Evolutionary conservation across 129 eudicot genomes (phyloP).

Genomic region (Ambrosia artemisiifolia): DNA sequence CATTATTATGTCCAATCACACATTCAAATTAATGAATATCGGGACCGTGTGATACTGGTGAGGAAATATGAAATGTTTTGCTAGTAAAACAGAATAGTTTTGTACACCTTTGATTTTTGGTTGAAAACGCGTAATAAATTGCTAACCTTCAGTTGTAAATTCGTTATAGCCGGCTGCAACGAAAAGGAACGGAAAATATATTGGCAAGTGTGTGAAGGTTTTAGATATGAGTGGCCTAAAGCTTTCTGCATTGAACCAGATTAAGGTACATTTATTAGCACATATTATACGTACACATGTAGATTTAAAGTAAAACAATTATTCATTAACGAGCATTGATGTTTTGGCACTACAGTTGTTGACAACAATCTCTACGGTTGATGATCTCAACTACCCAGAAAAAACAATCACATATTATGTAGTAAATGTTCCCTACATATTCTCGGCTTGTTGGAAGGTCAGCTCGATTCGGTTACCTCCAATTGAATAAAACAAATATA

Average conservation of each 20-base stretch:
- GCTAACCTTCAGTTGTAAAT: neutral
- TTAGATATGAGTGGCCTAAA: constrained; percentile 77
- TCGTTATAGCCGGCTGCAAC: constrained; percentile 56
- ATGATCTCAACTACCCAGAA: constrained; percentile 80
- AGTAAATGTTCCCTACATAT: constrained; percentile 65
- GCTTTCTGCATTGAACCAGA: constrained; percentile 64
- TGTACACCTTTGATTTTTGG: neutral
- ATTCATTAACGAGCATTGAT: neutral
- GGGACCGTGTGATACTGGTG: constrained; percentile 70
- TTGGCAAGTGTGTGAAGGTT: constrained; percentile 65
- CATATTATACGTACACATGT: neutral
- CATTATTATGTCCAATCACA: constrained; percentile 73
- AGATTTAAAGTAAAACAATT: neutral
- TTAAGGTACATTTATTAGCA: constrained; percentile 41
- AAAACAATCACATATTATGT: constrained; percentile 64
- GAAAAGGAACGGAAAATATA: constrained; percentile 49
- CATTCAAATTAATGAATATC: constrained; percentile 69
- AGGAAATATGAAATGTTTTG: constrained; percentile 3
- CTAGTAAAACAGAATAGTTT: neutral
- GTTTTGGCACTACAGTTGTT: constrained; percentile 43
- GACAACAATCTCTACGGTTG: constrained; percentile 61
- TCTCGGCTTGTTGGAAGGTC: constrained; percentile 90
- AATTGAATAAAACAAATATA: neutral
- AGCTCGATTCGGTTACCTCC: neutral
- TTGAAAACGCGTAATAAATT: neutral